Percentiles rank a stretch among this genome's conserved stretches.
Conservation (phyloP, 139 green algal species). For the Mesotaenium endlicherianum region DNA sequence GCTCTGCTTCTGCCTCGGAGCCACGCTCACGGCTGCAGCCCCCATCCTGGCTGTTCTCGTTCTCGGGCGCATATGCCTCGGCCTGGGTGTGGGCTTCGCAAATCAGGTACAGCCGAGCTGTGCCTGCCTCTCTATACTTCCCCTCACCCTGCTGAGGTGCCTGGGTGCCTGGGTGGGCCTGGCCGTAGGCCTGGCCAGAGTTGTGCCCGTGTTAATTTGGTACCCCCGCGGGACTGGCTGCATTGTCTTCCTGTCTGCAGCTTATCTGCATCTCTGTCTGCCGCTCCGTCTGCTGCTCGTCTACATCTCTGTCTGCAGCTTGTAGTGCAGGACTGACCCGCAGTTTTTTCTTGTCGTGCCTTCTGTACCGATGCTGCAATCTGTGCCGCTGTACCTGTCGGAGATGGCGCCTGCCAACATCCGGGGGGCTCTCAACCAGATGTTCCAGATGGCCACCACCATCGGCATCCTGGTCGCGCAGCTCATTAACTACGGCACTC, state of each 20-base stretch:
- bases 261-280: background rate
- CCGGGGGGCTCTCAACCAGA: slow-evolving; percentile 44
- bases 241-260: background rate
- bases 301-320: background rate
- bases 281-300: background rate
- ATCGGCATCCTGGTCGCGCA: slow-evolving; percentile 65
- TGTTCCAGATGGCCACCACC: slow-evolving; percentile 70
- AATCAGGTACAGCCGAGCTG: slow-evolving; percentile 53
- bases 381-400: slow-evolving; percentile 53
- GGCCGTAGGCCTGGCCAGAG: background rate
- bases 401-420: slow-evolving; percentile 50
- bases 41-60: slow-evolving; percentile 67
- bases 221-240: background rate
- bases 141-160: too few relatives aligned
- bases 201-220: background rate
- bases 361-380: too few relatives aligned
- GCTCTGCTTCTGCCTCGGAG: slow-evolving; percentile 61
- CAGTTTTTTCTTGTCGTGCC: background rate
- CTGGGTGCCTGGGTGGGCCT: too few relatives aligned
- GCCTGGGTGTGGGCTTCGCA: slow-evolving; percentile 71
- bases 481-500: slow-evolving; percentile 68
- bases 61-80: slow-evolving; percentile 67
- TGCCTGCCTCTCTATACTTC: too few relatives aligned
- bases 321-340: background rate
- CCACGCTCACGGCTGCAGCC: slow-evolving; percentile 57